Percentiles rank a stretch among this genome's conserved stretches.
Evolutionary conservation across 2,329 filamentous ascomycete species (phyloP).

Genomic region (Scedosporium aurantiacum): DNA sequence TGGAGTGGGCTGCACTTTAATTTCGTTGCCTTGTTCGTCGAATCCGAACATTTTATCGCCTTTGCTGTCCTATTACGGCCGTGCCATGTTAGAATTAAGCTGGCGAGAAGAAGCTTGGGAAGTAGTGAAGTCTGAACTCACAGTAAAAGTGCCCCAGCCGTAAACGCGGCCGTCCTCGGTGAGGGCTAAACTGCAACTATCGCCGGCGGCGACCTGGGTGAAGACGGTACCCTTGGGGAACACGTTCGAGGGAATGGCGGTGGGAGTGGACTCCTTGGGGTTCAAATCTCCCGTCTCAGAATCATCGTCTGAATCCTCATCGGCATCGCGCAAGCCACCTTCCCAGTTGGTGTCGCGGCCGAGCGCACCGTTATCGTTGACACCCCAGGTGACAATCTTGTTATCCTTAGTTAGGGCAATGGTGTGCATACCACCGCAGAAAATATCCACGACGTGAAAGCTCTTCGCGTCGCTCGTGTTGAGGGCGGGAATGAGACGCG

Average conservation of each 20-base stretch:
- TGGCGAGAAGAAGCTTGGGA: background rate
- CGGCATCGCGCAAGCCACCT: slow-evolving; percentile 48
- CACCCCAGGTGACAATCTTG: slow-evolving; percentile 76
- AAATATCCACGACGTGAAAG: slow-evolving; percentile 64
- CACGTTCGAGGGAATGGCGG: slow-evolving; percentile 43
- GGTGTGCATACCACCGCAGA: slow-evolving; percentile 74
- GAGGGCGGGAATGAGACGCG: slow-evolving; percentile 69
- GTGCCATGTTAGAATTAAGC: background rate
- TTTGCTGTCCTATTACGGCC: slow-evolving; percentile 33
- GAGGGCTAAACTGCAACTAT: slow-evolving; percentile 66
- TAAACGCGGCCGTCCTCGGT: slow-evolving; percentile 67
- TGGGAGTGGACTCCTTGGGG: slow-evolving; percentile 59
- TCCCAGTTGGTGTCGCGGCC: slow-evolving; percentile 63
- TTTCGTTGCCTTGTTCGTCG: slow-evolving; percentile 21
- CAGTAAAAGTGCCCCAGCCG: slow-evolving; percentile 72
- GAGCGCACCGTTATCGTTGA: slow-evolving; percentile 75
- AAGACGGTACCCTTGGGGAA: slow-evolving; percentile 53
- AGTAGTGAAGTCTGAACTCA: background rate
- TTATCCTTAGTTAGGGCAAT: slow-evolving; percentile 69
- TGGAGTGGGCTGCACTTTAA: slow-evolving; percentile 39
- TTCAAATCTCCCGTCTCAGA: slow-evolving; percentile 53
- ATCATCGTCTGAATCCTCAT: slow-evolving; percentile 40
- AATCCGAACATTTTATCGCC: slow-evolving; percentile 25
- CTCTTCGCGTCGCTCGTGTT: slow-evolving; percentile 50
- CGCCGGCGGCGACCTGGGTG: slow-evolving; percentile 56